A percentile compares a stretch with the other conserved stretches of the same genome.
Evolutionary conservation across 148 eudicot species (phyloP).

Genomic region (Camellia lanceoleosa): DNA sequence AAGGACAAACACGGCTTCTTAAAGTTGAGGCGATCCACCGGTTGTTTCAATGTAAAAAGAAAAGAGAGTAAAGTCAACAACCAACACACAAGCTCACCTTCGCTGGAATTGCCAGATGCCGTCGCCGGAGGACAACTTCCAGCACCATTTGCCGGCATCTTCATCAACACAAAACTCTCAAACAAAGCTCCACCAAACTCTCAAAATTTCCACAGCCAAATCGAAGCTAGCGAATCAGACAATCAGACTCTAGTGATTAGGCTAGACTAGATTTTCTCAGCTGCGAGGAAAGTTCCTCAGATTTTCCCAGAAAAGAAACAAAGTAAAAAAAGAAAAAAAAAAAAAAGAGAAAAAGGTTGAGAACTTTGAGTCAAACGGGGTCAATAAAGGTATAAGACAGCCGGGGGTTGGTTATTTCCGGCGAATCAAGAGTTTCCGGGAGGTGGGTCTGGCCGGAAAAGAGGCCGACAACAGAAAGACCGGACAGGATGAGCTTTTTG

Average conservation of each 20-base stretch:
- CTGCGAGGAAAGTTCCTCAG: background rate
- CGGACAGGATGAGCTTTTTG: constrained; percentile 25
- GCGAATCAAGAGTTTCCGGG: constrained; percentile 7
- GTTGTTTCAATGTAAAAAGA: constrained; percentile 1
- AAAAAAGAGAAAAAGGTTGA: background rate
- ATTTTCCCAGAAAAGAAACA: background rate
- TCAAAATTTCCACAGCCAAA: background rate
- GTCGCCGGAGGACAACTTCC: constrained; percentile 34
- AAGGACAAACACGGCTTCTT: background rate
- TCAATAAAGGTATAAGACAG: constrained; percentile 1
- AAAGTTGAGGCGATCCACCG: background rate
- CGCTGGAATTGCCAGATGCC: constrained; percentile 31
- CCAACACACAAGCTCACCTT: constrained; percentile 41
- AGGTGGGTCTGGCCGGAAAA: constrained; percentile 6
- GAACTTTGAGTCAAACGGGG: constrained; percentile 4
- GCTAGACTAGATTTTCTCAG: background rate
- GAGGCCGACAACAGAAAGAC: constrained; percentile 21
- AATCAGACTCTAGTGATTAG: background rate
- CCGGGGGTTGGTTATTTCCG: constrained; percentile 28
- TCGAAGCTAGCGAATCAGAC: background rate
- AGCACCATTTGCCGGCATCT: constrained; percentile 40
- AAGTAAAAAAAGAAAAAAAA: background rate
- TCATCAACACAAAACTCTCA: constrained; percentile 24
- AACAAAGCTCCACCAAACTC: too few relatives aligned
- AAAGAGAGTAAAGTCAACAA: background rate